These are phyloP conservation scores for Rhizophagus clarus DNA, from an alignment of 192 early-diverging fungal genomes.

Conservation along the genomic window DNA sequence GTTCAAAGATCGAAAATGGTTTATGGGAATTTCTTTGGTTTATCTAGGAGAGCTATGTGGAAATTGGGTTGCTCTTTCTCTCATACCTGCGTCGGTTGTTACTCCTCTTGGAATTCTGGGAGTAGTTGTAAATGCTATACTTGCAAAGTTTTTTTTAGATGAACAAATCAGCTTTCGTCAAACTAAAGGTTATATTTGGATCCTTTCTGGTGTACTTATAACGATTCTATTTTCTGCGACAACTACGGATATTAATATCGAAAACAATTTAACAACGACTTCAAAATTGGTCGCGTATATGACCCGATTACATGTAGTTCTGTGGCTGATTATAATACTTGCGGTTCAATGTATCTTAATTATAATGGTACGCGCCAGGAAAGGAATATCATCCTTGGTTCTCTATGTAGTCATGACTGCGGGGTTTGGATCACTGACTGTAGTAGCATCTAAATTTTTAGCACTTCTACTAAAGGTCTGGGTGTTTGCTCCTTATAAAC, in stretches of 20 bases:
- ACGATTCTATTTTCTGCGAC: conserved; percentile 11
- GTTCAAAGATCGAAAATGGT: conserved; percentile 33
- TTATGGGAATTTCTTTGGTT: conserved; percentile 24
- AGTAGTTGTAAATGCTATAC: conserved; percentile 34
- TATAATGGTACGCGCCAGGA: not conserved
- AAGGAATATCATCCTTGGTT: conserved; percentile 10
- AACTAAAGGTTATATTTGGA: conserved; percentile 26
- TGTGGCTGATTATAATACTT: not conserved
- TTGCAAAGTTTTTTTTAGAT: conserved; percentile 30
- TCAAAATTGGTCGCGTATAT: not conserved
- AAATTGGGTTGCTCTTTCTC: conserved; percentile 36
- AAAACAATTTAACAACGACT: not conserved
- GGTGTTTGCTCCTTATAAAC: not conserved
- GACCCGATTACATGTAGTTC: not conserved
- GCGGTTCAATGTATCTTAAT: not conserved
- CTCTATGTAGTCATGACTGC: conserved; percentile 28
- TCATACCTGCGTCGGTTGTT: conserved; percentile 32
- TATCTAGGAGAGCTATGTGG: conserved; percentile 34
- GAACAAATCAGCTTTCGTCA: conserved; percentile 27
- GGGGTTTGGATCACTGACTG: conserved; percentile 23
- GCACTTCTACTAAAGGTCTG: conserved; percentile 17
- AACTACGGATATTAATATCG: not conserved
- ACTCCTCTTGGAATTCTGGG: conserved; percentile 39
- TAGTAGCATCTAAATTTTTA: conserved; percentile 27
- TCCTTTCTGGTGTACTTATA: not conserved